Evolutionary conservation across 176 grass and related monocot species (phyloP), one percentile per base, ranked within the genome.

Genomic region (Pontederia crassipes): DNA sequence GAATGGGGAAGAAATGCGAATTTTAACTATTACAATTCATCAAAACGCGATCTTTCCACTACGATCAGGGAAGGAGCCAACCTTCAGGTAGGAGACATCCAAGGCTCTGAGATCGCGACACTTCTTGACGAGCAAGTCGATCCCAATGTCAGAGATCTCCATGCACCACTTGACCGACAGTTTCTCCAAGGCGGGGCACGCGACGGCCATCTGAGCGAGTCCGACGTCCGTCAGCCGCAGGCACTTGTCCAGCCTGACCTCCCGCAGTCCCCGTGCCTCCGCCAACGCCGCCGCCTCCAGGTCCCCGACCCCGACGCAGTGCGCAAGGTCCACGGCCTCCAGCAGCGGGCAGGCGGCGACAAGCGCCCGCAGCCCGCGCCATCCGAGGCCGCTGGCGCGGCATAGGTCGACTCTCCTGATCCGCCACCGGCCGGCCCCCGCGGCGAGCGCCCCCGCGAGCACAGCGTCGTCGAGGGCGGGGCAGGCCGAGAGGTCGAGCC

Each of bases 121-220:
- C 59, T 98, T 98, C 50, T 98, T 98, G 4, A 72, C 71, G 32
- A 98, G 93, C 54, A 98, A 83, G 69, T 98, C 87, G 57, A 98
- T 75, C 1, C 93, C 87, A 5, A 98, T 91, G 72, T 98, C 93
- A 0, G 87, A 91, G 85, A 92, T 92, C 77, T 98, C 87, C 45
- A 66, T 76, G 61, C 93, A 98, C 93, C 93, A 98, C 64, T 98
- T 98, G 55, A 98, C 66, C 11, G 84, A 70, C 8, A 98, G 87
- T 74, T 49, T 82, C 76, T 92, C 76, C 46, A 98, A 68, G 59
- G 8, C 78, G 48, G 83, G 74, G 80, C 93, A 92, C 0, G 81
- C 87, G 0, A 92, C 87, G 7, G 74, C 93, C 2, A 92, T 81
- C 79, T 92, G 91, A 9, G 93, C 93, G 9, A 98, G 85, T 45